Evolutionary conservation across 1,284 basidiomycete species (phyloP).

Genomic region (Trichosporon inkin): DNA sequence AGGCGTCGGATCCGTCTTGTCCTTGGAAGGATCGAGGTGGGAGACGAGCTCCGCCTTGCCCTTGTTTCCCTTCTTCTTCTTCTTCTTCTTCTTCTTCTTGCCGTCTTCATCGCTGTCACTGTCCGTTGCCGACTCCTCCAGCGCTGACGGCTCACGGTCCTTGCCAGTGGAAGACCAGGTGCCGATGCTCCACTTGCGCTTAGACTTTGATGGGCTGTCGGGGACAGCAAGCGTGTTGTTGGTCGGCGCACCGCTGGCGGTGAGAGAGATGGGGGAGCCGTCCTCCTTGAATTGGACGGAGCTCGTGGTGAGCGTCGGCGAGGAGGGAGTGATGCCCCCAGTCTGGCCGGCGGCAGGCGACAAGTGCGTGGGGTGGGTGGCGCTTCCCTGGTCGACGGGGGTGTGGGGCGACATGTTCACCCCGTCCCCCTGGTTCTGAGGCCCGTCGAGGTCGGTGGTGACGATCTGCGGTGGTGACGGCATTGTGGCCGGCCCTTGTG

Average conservation of each 20-base stretch:
- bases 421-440: slow-evolving; percentile 8
- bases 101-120: slow-evolving; percentile 1
- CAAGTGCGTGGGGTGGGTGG: slow-evolving; percentile 28
- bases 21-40: slow-evolving; percentile 54
- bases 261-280: slow-evolving; percentile 44
- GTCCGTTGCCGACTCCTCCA: neutral
- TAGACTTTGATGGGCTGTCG: slow-evolving; percentile 20
- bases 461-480: slow-evolving; percentile 34
- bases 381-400: slow-evolving; percentile 14
- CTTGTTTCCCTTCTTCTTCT: slow-evolving; percentile 24
- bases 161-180: slow-evolving; percentile 30
- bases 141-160: slow-evolving; percentile 17
- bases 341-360: slow-evolving; percentile 26
- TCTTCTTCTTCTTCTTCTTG: slow-evolving; percentile 16
- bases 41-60: slow-evolving; percentile 33
- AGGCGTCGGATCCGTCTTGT: slow-evolving; percentile 64
- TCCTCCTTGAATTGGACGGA: slow-evolving; percentile 42
- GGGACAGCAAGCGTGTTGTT: neutral
- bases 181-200: slow-evolving; percentile 31
- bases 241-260: slow-evolving; percentile 55
- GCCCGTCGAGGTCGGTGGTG: slow-evolving; percentile 38
- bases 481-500: slow-evolving; percentile 10
- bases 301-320: slow-evolving; percentile 39
- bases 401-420: slow-evolving; percentile 12
- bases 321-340: slow-evolving; percentile 34